A percentile compares a stretch with the other conserved stretches of the same genome.
Conservation (phyloP, 164 flowering plant genomes). For the Taxillus chinensis region DNA sequence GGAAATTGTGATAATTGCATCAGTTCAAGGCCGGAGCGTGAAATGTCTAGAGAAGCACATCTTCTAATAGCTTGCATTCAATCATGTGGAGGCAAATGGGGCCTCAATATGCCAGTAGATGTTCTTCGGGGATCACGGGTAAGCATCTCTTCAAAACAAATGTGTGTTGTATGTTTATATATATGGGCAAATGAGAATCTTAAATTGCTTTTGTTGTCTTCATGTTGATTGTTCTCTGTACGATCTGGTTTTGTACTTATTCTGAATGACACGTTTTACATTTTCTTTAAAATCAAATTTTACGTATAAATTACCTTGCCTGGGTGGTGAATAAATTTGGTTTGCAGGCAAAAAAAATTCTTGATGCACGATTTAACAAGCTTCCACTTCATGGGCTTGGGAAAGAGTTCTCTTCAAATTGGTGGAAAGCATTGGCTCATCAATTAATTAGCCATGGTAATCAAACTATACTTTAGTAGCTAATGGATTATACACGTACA, state of each 20-base stretch:
- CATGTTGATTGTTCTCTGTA: no score
- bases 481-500: no score
- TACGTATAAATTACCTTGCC: no score
- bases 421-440: constrained; percentile 56
- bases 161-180: no score
- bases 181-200: no score
- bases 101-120: constrained; percentile 49
- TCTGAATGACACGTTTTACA: not conserved
- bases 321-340: no score
- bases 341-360: constrained; percentile 41
- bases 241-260: no score
- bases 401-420: constrained; percentile 34
- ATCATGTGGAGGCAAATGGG: constrained; percentile 48
- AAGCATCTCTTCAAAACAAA: constrained; percentile 11
- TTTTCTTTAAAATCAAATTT: no score
- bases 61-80: constrained; percentile 38
- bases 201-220: no score
- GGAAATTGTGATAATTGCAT: constrained; percentile 61
- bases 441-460: constrained; percentile 43
- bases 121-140: constrained; percentile 64
- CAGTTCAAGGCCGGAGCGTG: constrained; percentile 27
- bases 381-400: constrained; percentile 59
- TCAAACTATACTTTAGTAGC: no score
- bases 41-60: constrained; percentile 47
- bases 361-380: constrained; percentile 38